Base-by-base conservation (phyloP, 441 rosid genomes). In the Cnidoscolus chayamansa region DNA sequence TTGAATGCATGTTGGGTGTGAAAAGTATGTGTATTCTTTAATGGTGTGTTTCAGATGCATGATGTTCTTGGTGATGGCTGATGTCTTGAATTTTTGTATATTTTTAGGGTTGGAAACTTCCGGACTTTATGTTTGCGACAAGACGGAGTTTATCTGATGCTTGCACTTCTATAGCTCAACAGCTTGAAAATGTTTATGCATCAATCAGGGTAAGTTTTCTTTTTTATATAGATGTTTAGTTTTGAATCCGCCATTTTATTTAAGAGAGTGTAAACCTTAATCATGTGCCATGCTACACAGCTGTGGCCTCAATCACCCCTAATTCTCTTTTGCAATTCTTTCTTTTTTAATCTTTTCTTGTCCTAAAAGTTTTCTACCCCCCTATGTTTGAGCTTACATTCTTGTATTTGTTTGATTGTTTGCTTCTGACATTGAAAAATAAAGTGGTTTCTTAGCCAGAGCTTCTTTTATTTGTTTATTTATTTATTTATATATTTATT, bases 81-180 rank as follows among this genome's bases (percentile, higher is more conserved):
- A 35, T 63, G 62, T 8, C 61, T 13, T 59, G 65, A 48, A 55
- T 63, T 31, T 10, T 57, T 71, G 32, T 56, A 2, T 74, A 43
- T 57, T 77, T 70, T 60, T 81, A 95, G 99, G 99, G 99, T 7
- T 93, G 96, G 96, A 91, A 87, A 69, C 90, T 95, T 86, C 96
- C 97, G 68, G 95, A 93, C 85, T 71, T 95, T 85, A 91, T 87
- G 97, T 95, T 95, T 86, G 97, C 97, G n/a, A 93, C 99, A 4
- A 89, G 88, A 67, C 93, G 96, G 68, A 80, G 95, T 80, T 84
- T 95, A 71, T 84, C 94, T 70, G 99, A 93, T 77, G 97, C 98
- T 53, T 85, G 96, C 73, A 81, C 83, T 74, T 77, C 84, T 63
- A 82, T 95, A 65, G 94, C 91, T 78, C 84, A 79, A 76, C 91